Evolutionary conservation across 2,329 filamentous ascomycete genomes (phyloP).

Genomic region (Claviceps monticola): DNA sequence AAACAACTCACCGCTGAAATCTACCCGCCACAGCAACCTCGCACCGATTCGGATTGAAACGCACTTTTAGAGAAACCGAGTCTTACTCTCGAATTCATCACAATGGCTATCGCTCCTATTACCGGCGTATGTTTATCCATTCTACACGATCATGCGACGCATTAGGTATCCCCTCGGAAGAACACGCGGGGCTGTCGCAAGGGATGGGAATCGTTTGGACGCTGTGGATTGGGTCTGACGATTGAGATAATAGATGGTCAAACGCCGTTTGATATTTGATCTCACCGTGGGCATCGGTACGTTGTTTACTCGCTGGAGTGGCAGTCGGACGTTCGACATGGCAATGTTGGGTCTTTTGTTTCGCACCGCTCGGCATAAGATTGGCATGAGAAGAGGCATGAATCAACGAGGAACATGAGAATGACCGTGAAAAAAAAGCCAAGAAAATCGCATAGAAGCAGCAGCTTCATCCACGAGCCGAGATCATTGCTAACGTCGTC

Average conservation of each 20-base stretch:
- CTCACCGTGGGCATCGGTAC: constrained; percentile 41
- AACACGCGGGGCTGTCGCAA: not conserved
- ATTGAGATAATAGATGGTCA: constrained; percentile 41
- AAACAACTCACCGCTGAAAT: too few relatives aligned
- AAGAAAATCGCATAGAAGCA: too few relatives aligned
- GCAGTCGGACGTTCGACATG: too few relatives aligned
- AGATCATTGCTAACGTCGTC: too few relatives aligned
- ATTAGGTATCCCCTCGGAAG: constrained; percentile 13
- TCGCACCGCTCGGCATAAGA: too few relatives aligned
- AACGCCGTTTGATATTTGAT: constrained; percentile 43
- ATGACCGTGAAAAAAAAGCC: too few relatives aligned
- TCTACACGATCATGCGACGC: constrained; percentile 6
- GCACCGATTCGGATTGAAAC: not conserved
- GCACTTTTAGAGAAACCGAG: not conserved
- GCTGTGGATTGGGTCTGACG: constrained; percentile 19
- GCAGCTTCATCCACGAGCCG: too few relatives aligned
- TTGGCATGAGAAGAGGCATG: too few relatives aligned
- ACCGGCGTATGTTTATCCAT: constrained; percentile 36
- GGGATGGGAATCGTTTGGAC: not conserved
- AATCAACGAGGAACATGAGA: too few relatives aligned
- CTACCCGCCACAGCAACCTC: not conserved
- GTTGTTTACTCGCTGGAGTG: constrained; percentile 13
- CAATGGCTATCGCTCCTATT: constrained; percentile 43
- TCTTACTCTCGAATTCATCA: constrained; percentile 11
- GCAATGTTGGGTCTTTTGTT: too few relatives aligned